Evolutionary conservation across 148 eudicot species (phyloP), one percentile per base, ranked within the genome.

Genomic region (Vaccinium vitisidaea): DNA sequence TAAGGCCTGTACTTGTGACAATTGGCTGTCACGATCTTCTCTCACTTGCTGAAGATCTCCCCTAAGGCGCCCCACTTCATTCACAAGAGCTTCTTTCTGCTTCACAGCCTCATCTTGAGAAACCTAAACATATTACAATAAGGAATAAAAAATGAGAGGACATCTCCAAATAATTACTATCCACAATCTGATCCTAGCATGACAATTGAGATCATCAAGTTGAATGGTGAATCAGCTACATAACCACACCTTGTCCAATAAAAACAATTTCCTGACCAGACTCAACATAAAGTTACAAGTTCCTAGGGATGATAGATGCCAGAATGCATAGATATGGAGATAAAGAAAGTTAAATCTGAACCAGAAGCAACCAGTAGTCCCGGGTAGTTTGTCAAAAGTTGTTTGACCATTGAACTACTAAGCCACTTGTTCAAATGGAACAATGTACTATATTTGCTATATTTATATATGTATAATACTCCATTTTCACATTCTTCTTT

Each of bases 11-110:
- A 97, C 93, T 78, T 89, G 92, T 56, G 84, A 89, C 86, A 89
- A 75, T 63, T 93, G 99, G 76, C 88, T 89, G 84, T 94, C 96
- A 69, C 98, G 93, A 43, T 96, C 99, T 82, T 94, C 98, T 87
- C 93, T 92, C 63, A 86, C 92, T 86, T 94, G 91, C 82, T 93
- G 98, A 76, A 95, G 79, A 85, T 97, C 98, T 85, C 88, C 87
- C 85, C 93, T 89, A 78, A 93, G 90, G 80, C 95, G 82, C 70
- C 90, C 89, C 79, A 93, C 93, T 84, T 97, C 98, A 86, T 77
- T 91, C 19, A 86, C 87, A 50, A 97, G 83, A 79, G 91, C 90
- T 89, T 93, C 98, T 86, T 95, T 97, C 79, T 94, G 95, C 87
- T 89, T 93, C 82, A 87, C 54, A 56, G 93, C 88, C 88, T 95